A percentile compares a stretch with the other conserved stretches of the same genome.
These are phyloP conservation scores for Coniosporium tulheliwenetii DNA, from an alignment of 2,329 filamentous ascomycete genomes.

Conservation along the genomic window DNA sequence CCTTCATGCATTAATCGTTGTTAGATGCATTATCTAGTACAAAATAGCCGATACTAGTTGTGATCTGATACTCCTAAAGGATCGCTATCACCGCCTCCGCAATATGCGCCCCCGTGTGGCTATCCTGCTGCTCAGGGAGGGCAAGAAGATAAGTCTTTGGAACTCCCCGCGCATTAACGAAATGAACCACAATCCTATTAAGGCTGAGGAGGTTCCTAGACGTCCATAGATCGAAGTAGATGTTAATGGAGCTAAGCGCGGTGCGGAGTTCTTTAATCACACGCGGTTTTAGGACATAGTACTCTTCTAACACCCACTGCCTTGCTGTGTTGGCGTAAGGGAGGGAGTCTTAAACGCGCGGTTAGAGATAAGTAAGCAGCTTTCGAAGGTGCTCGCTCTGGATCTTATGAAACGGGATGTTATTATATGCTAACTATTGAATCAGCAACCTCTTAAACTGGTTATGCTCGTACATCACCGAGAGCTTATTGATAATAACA, in stretches of 20 bases:
- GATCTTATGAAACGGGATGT: not conserved
- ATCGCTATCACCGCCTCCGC: slow-evolving; percentile 1
- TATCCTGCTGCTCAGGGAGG: slow-evolving; percentile 4
- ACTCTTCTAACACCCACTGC: not conserved
- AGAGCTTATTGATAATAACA: too few species aligned
- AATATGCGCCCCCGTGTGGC: slow-evolving; percentile 2
- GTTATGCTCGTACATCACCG: too few species aligned
- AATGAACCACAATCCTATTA: slow-evolving; percentile 5
- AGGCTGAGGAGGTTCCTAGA: slow-evolving; percentile 6
- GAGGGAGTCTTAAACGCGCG: not conserved
- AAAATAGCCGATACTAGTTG: slow-evolving; percentile 5
- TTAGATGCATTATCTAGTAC: slow-evolving; percentile 7
- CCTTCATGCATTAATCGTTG: slow-evolving; percentile 3
- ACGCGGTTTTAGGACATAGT: not conserved
- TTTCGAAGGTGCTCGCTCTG: not conserved
- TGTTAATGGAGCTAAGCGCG: not conserved
- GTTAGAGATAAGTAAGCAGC: not conserved
- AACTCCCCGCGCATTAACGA: slow-evolving; percentile 3
- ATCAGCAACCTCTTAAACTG: too few species aligned
- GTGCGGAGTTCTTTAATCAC: not conserved
- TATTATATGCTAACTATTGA: not conserved
- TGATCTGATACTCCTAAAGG: slow-evolving; percentile 2
- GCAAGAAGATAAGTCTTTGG: slow-evolving; percentile 3
- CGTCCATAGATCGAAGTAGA: slow-evolving; percentile 9
- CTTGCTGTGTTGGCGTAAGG: not conserved